Percentiles rank a stretch among this genome's conserved stretches.
Conservation (phyloP, 345 rosid genomes). For the Carallia brachiata region DNA sequence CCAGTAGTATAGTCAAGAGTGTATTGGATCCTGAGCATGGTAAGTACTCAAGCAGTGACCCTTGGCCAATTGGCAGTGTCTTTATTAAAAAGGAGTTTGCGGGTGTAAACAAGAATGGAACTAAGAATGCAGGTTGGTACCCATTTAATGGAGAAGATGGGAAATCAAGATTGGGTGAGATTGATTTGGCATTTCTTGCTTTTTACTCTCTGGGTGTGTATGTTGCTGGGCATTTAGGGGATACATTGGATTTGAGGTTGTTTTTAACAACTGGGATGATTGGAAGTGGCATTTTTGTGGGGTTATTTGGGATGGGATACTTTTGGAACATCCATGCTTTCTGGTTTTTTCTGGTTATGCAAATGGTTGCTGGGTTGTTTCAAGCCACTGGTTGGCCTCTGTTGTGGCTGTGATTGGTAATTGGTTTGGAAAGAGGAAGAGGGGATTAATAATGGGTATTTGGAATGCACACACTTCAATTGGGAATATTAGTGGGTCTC, state of each 20-base stretch:
- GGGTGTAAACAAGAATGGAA: neutral
- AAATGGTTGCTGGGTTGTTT: conserved; percentile 82
- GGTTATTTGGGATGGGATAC: conserved; percentile 79
- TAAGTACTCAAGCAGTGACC: conserved; percentile 7
- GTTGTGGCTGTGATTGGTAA: conserved; percentile 72
- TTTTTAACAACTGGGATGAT: conserved; percentile 79
- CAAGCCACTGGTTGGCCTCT: conserved; percentile 95
- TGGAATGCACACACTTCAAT: conserved; percentile 93
- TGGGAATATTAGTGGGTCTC: conserved; percentile 77
- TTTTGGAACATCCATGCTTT: conserved; percentile 68
- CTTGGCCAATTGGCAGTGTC: conserved; percentile 65
- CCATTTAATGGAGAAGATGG: conserved; percentile 67
- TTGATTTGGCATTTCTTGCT: conserved; percentile 75
- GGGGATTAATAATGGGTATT: conserved; percentile 91
- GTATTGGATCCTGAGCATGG: conserved; percentile 57
- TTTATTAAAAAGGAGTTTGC: conserved; percentile 35
- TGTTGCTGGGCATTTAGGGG: conserved; percentile 86
- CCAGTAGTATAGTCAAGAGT: conserved; percentile 85
- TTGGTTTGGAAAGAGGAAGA: conserved; percentile 50
- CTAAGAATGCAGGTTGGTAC: conserved; percentile 54
- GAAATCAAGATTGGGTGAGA: conserved; percentile 71
- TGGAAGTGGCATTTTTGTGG: conserved; percentile 83
- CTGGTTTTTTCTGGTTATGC: conserved; percentile 59
- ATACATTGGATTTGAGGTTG: conserved; percentile 71
- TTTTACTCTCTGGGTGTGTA: conserved; percentile 83